A percentile compares a stretch with the other conserved stretches of the same genome.
These are phyloP conservation scores for Paraphaeosphaeria sporulosa DNA, from an alignment of 2,329 filamentous ascomycete species.

Conservation along the genomic window DNA sequence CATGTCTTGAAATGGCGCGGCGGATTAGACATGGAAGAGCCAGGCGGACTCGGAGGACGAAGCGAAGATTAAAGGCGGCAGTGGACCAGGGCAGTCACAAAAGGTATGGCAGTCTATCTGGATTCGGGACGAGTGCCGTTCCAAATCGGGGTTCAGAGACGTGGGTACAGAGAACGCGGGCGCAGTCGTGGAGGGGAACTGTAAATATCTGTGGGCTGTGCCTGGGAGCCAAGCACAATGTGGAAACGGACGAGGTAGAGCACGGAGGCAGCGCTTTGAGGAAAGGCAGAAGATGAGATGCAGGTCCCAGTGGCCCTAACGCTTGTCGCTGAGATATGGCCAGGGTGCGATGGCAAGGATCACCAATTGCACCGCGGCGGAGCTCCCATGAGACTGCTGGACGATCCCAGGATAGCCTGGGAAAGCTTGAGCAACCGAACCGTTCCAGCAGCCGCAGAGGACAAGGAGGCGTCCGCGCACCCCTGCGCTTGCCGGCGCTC, in stretches of 20 bases:
- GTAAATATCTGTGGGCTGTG: constrained; percentile 51
- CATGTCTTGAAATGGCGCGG: constrained; percentile 39
- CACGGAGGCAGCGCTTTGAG: constrained; percentile 18
- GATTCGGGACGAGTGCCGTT: constrained; percentile 38
- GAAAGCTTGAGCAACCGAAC: constrained; percentile 48
- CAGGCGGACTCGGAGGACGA: constrained; percentile 38
- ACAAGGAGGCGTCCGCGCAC: constrained; percentile 36
- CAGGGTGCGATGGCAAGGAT: constrained; percentile 26
- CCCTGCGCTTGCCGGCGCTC: constrained; percentile 19
- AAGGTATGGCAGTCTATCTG: constrained; percentile 34
- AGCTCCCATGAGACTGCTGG: constrained; percentile 21
- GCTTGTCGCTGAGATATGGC: constrained; percentile 26
- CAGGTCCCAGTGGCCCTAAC: constrained; percentile 36
- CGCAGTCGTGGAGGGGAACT: constrained; percentile 43
- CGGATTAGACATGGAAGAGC: constrained; percentile 34
- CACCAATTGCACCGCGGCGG: constrained; percentile 38
- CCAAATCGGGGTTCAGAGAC: constrained; percentile 43
- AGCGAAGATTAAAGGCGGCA: constrained; percentile 40
- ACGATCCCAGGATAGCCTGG: constrained; percentile 29
- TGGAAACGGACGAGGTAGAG: constrained; percentile 27
- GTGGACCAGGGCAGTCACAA: constrained; percentile 33
- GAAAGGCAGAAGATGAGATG: constrained; percentile 35
- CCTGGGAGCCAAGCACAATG: constrained; percentile 39
- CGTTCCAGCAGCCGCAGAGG: constrained; percentile 42
- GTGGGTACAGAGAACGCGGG: constrained; percentile 31